Evolutionary conservation across 2,329 filamentous ascomycete genomes (phyloP).

Genomic region (Penicillium sumatraense): DNA sequence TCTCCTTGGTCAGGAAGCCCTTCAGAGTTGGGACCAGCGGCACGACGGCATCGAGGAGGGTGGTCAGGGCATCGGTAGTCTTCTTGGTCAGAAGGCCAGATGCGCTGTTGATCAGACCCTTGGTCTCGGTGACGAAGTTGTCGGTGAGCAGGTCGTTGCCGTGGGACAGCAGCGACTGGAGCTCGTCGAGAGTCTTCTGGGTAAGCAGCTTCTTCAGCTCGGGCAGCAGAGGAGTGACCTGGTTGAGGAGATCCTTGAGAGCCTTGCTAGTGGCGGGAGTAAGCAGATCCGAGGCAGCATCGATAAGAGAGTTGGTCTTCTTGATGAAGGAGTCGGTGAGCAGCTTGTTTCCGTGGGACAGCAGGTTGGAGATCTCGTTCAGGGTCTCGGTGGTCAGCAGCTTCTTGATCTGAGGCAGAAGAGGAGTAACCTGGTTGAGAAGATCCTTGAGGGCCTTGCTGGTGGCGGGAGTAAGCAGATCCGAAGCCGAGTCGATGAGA

Average conservation of each 20-base stretch:
- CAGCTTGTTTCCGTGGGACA: slow-evolving; percentile 13
- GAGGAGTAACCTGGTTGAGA: slow-evolving; percentile 16
- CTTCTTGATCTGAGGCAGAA: slow-evolving; percentile 20
- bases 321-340: slow-evolving; percentile 21
- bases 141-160: slow-evolving; percentile 28
- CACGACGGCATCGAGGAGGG: slow-evolving; percentile 20
- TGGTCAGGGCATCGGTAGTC: slow-evolving; percentile 23
- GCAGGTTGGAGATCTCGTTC: slow-evolving; percentile 11
- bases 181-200: slow-evolving; percentile 22
- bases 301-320: slow-evolving; percentile 17
- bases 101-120: slow-evolving; percentile 22
- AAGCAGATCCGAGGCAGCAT: slow-evolving; percentile 21
- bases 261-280: slow-evolving; percentile 20
- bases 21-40: slow-evolving; percentile 26
- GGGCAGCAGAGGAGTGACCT: slow-evolving; percentile 18
- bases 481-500: slow-evolving; percentile 18
- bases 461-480: slow-evolving; percentile 20
- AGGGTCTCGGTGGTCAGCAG: slow-evolving; percentile 13
- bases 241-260: slow-evolving; percentile 19
- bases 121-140: slow-evolving; percentile 25
- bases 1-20: slow-evolving; percentile 19
- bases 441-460: slow-evolving; percentile 21
- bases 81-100: slow-evolving; percentile 23
- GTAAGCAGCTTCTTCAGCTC: slow-evolving; percentile 26
- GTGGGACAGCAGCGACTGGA: slow-evolving; percentile 22